Percentiles rank a stretch among this genome's conserved stretches.
These are phyloP conservation scores for Malassezia slooffiae DNA, from an alignment of 1,284 basidiomycete species.

Conservation along the genomic window DNA sequence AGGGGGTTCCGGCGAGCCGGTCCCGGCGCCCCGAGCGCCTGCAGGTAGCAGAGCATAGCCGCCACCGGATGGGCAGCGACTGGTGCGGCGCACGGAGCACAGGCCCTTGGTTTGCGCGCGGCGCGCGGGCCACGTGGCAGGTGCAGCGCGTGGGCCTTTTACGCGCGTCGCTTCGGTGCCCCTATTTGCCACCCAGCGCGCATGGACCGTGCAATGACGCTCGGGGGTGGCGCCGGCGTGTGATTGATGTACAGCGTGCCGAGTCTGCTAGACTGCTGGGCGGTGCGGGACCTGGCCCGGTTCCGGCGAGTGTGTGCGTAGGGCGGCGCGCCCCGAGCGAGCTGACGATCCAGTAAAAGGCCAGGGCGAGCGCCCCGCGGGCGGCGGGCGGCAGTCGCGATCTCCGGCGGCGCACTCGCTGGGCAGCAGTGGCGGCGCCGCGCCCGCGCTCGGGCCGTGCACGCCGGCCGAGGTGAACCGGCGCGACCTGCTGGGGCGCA, in stretches of 20 bases:
- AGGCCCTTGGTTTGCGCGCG: background rate
- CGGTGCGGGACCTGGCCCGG: slow-evolving; percentile 36
- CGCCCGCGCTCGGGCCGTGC: slow-evolving; percentile 25
- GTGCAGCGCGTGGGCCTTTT: background rate
- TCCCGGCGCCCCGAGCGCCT: too few relatives aligned
- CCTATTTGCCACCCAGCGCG: background rate
- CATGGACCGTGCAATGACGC: background rate
- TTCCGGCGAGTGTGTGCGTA: slow-evolving; percentile 29
- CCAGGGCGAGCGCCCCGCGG: slow-evolving; percentile 16
- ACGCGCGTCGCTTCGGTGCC: background rate
- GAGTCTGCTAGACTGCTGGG: slow-evolving; percentile 39
- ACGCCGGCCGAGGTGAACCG: slow-evolving; percentile 58
- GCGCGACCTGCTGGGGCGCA: slow-evolving; percentile 61
- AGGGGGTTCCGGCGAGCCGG: too few relatives aligned
- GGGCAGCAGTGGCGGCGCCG: slow-evolving; percentile 11
- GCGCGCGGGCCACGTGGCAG: background rate
- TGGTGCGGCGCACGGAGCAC: background rate
- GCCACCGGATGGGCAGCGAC: too few relatives aligned
- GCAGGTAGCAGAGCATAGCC: too few relatives aligned
- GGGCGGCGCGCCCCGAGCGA: background rate
- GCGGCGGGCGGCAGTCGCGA: background rate
- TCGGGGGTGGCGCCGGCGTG: background rate
- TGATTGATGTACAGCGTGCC: slow-evolving; percentile 15
- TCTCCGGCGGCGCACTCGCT: background rate
- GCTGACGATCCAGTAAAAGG: slow-evolving; percentile 22